Base-by-base conservation (phyloP, 139 green algal species). In the Chlorella ohadii region DNA sequence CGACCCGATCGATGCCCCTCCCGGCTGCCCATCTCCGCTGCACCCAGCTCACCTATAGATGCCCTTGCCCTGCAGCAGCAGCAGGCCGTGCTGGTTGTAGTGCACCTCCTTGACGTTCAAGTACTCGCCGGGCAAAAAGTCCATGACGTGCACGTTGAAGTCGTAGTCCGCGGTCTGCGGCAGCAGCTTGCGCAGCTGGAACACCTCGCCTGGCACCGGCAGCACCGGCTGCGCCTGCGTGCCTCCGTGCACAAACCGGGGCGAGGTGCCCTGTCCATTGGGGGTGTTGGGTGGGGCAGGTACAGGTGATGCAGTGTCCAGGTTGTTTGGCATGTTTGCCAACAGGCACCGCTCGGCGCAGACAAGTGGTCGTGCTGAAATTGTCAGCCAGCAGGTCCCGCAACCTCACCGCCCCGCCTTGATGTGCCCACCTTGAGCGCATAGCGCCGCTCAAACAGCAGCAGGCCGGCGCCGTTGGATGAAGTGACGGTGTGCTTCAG, bases 1-100 rank as follows among this genome's bases (percentile, higher is more conserved):
- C 11, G 44, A 11, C 44, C 44, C 11, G 44, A 55, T 66, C 23
- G 20, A 13, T 31, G 22, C 59, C 22, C 13, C 20, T 22, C 59
- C 2, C 59, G 1, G 7, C 59, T n/a, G 6, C 28, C 25, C 22
- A n/a, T 22, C 20, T 66, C 20, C 15, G 63, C 22, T 77, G 22
- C 39, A 7, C 74, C 9, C 5, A 31, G 27, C 75, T 19, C 75
- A 81, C 75, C 75, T 88, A 88, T 99, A 99, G 79, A 99, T 97
- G 81, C 97, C 97, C 81, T 97, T 91, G 2, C 97, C 97, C 81
- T 96, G 86, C 74, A 99, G 87, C 66, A 99, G 84, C 80, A 99
- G 83, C 78, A 99, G 87, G 11, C 96, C 96, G 79, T 99, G 96
- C 91, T 99, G 96, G 89, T 99, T 99, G 92, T 99, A 98, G 90